These are phyloP conservation scores for Vanilla planifolia DNA, from an alignment of 106 monocot genomes.

Conservation along the genomic window DNA sequence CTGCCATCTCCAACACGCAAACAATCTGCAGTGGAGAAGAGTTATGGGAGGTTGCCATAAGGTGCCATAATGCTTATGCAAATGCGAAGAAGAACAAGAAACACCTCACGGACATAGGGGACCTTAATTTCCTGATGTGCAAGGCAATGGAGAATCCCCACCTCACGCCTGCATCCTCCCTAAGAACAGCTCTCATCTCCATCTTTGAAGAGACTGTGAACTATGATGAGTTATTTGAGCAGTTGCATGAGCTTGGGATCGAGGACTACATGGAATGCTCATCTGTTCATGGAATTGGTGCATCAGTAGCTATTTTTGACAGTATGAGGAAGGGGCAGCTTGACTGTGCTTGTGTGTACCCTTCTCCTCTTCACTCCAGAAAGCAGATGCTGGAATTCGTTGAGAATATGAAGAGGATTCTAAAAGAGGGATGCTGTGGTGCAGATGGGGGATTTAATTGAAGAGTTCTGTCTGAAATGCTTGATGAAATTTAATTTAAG, in stretches of 20 bases:
- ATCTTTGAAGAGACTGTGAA: constrained; percentile 64
- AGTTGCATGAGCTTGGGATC: constrained; percentile 31
- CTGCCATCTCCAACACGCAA: constrained; percentile 63
- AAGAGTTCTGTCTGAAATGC: no score
- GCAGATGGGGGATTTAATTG: no score
- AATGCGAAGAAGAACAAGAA: constrained; percentile 48
- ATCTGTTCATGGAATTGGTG: constrained; percentile 71
- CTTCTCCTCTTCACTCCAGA: constrained; percentile 81
- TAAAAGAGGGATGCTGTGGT: constrained; percentile 21
- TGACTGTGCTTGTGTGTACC: constrained; percentile 53
- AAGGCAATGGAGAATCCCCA: constrained; percentile 84
- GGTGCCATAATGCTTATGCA: constrained; percentile 46
- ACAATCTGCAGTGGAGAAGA: constrained; percentile 43
- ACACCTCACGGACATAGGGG: constrained; percentile 67
- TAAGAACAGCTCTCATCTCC: constrained; percentile 69
- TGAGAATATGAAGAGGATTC: constrained; percentile 45
- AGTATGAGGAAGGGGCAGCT: constrained; percentile 55
- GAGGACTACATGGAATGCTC: constrained; percentile 64
- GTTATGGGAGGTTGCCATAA: constrained; percentile 64
- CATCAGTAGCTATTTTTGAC: constrained; percentile 75
- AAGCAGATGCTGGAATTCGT: constrained; percentile 47
- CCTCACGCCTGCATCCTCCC: constrained; percentile 58
- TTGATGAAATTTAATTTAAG: no score
- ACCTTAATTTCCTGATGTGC: constrained; percentile 84
- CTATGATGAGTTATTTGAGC: constrained; percentile 14